Percentiles rank a stretch among this genome's conserved stretches.
These are phyloP conservation scores for Phytophthora palmivora DNA, from an alignment of 352 stramenopile species.

Conservation along the genomic window DNA sequence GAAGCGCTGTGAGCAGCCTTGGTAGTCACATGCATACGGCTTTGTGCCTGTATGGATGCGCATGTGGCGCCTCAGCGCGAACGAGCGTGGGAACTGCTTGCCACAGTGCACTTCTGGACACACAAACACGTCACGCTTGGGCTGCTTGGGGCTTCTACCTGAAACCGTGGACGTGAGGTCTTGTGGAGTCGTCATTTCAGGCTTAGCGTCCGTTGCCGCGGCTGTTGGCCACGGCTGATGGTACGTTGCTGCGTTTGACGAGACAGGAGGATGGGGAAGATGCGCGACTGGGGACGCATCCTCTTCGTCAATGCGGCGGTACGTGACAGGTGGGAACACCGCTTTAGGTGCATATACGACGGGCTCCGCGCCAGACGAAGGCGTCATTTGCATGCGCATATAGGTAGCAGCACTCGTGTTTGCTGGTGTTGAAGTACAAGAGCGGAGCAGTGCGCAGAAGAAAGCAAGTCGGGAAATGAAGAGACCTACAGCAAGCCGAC, in stretches of 20 bases:
- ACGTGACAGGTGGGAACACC: constrained; percentile 14
- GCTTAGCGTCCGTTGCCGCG: constrained; percentile 13
- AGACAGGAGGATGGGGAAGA: constrained; percentile 42
- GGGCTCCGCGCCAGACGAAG: constrained; percentile 28
- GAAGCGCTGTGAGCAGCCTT: constrained; percentile 81
- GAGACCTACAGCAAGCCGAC: constrained; percentile 5
- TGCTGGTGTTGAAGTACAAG: constrained; percentile 28
- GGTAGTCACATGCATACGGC: constrained; percentile 81
- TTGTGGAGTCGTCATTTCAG: neutral
- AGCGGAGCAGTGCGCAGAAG: constrained; percentile 17
- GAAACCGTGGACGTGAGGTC: constrained; percentile 1
- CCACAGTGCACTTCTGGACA: constrained; percentile 82
- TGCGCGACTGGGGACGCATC: constrained; percentile 33
- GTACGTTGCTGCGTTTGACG: constrained; percentile 12
- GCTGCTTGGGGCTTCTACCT: constrained; percentile 11
- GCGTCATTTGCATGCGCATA: constrained; percentile 56
- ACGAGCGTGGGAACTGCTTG: constrained; percentile 86
- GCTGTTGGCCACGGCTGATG: constrained; percentile 7
- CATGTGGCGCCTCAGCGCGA: constrained; percentile 84
- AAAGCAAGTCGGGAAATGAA: constrained; percentile 35
- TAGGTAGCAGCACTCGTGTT: constrained; percentile 17
- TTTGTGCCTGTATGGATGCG: constrained; percentile 88
- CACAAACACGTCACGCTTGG: constrained; percentile 57
- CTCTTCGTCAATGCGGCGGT: constrained; percentile 32
- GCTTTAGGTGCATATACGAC: constrained; percentile 41